Base-by-base conservation (phyloP, 1,139 yeast species). In the Nakaseomyces kungkrabaensis region DNA sequence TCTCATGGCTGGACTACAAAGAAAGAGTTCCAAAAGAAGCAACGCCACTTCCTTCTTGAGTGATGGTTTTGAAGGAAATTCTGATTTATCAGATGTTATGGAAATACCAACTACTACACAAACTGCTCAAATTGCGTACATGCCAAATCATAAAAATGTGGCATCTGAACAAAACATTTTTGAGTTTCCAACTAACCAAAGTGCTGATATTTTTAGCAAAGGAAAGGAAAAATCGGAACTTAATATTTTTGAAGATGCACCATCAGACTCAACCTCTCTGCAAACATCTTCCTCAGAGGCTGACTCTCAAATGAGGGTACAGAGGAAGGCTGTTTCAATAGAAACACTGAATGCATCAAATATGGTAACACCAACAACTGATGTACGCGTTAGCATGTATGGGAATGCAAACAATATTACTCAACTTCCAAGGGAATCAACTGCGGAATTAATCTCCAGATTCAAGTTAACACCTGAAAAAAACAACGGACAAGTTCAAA, bases 381-480 rank as follows among this genome's bases (percentile, higher is more conserved):
- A 64, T 52, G 64, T 65, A 2, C 58, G 68, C 48, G 66, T 62
- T 4, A 63, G 68, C 46, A 45, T 65, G 25, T 61, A 63, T 45
- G 59, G 54, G n/a, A 63, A 60, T 47, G 53, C 56, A 36, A 49
- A 46, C 26, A 51, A 46, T 10, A 36, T 51, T 8, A 48, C 51
- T 2, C 49, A 48, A 13, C 49, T 59, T 10, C 60, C 61, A 11
- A 52, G 68, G 33, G 67, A 63, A 46, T 63, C 68, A 1, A 64
- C 68, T 4, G 68, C 62, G 48, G 66, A 63, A 45, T 56, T 65
- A n/a, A 55, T 65, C 5, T 61, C 67, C 9, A 64, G 60, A 48
- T 60, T 65, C 49, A 55, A 58, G 40, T 45, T 62, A 33, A 54
- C 64, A 2, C 65, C 67, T 4, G 65, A 61, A 27, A 58, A 55